Percentiles rank a stretch among this genome's conserved stretches.
These are phyloP conservation scores for Polyporus arcularius DNA, from an alignment of 768 basidiomycete genomes.

Conservation along the genomic window DNA sequence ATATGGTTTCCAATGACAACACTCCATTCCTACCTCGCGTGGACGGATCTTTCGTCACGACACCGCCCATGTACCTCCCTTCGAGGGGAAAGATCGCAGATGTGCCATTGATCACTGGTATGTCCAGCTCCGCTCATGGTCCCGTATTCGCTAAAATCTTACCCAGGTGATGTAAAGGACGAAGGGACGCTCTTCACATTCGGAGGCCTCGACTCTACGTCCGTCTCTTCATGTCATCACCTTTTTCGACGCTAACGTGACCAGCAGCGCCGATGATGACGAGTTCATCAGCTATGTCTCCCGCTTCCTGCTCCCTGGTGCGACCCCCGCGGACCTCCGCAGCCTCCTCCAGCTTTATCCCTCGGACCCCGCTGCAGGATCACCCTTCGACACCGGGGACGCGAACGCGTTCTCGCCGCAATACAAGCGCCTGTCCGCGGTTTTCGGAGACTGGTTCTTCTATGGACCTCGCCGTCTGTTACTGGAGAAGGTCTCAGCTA, in stretches of 20 bases:
- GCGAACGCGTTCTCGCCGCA: slow-evolving; percentile 15
- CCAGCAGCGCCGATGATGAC: neutral
- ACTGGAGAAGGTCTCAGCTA: neutral
- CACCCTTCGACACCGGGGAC: slow-evolving; percentile 23
- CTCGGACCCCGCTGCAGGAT: slow-evolving; percentile 19
- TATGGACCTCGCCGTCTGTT: slow-evolving; percentile 23
- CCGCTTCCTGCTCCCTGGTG: neutral
- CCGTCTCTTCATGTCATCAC: neutral
- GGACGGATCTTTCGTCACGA: slow-evolving; percentile 52
- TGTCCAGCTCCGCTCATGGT: neutral
- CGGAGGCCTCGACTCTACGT: slow-evolving; percentile 7
- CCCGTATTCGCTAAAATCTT: neutral
- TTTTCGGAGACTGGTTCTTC: slow-evolving; percentile 25
- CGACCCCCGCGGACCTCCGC: neutral
- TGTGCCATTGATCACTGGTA: slow-evolving; percentile 50
- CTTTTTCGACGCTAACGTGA: neutral
- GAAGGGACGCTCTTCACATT: slow-evolving; percentile 21
- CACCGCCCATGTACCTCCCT: slow-evolving; percentile 41
- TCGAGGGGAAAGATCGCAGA: slow-evolving; percentile 46
- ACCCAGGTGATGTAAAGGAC: slow-evolving; percentile 11
- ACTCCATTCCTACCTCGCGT: slow-evolving; percentile 47
- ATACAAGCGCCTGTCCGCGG: slow-evolving; percentile 28
- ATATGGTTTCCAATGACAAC: slow-evolving; percentile 33
- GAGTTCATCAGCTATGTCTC: neutral
- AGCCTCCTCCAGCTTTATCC: slow-evolving; percentile 13